phyloP scores from a whole-genome alignment of 306 rosid genomes.

The Cotoneaster glaucophyllus region DNA sequence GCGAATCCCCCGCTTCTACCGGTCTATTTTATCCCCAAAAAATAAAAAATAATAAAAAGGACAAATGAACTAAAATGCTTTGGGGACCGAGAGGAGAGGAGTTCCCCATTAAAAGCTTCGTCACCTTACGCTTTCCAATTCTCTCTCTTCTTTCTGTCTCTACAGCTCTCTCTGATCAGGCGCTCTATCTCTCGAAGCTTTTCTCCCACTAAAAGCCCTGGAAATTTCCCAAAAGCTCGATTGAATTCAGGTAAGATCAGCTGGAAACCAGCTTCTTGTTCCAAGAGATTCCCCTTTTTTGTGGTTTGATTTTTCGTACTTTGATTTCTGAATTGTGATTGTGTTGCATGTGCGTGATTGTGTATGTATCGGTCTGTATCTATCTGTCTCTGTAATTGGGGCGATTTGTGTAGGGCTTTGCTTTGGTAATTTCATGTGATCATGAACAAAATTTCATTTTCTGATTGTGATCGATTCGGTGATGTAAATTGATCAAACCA shows the following conservation, averaged over 20 bases:
- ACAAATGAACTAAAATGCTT: background rate
- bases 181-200: background rate
- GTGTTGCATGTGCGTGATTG: background rate
- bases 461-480: background rate
- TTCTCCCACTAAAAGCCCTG: background rate
- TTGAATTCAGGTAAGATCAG: conserved; percentile 19
- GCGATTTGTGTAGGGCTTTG: conserved; percentile 20
- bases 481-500: background rate
- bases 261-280: background rate
- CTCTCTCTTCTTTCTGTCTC: background rate
- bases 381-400: background rate
- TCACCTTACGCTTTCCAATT: background rate
- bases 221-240: background rate
- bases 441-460: background rate
- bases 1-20: background rate
- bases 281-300: background rate
- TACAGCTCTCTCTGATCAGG: background rate
- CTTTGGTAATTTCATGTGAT: conserved; percentile 1
- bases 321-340: background rate
- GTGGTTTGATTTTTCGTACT: background rate
- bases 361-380: background rate
- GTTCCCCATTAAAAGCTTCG: conserved; percentile 3
- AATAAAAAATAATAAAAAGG: background rate
- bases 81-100: background rate
- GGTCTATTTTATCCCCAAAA: background rate